Conservation (phyloP, 225 moss, liverwort and hornwort species). For the Sphagnum tenellum region DNA sequence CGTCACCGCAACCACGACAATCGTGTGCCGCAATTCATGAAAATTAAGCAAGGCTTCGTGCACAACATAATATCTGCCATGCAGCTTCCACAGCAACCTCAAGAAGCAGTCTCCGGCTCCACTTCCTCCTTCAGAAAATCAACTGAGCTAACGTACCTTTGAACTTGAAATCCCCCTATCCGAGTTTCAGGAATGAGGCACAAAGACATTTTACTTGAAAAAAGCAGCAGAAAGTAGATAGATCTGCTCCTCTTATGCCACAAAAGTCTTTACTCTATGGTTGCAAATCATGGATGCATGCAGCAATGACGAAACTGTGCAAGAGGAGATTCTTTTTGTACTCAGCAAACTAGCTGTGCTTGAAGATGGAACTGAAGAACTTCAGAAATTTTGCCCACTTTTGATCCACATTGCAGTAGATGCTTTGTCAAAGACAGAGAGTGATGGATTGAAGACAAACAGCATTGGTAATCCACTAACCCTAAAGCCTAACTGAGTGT, state of each 20-base stretch:
- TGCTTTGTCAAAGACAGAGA: conserved; percentile 46
- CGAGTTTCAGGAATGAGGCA: background rate
- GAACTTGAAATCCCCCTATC: background rate
- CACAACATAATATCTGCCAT: conserved; percentile 43
- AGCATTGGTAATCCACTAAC: conserved; percentile 38
- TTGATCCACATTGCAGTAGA: conserved; percentile 32
- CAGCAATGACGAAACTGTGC: conserved; percentile 45
- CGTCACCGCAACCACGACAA: conserved; percentile 40
- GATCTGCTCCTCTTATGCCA: background rate
- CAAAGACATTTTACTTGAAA: background rate
- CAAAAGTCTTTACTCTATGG: background rate
- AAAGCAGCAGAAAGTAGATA: background rate
- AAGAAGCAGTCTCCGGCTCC: background rate
- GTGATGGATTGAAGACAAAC: conserved; percentile 50
- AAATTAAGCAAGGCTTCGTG: conserved; percentile 41
- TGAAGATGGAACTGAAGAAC: conserved; percentile 46
- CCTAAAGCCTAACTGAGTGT: background rate
- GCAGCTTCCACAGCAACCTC: conserved; percentile 30
- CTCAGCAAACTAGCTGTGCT: conserved; percentile 52
- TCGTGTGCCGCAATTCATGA: conserved; percentile 43
- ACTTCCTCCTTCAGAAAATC: background rate
- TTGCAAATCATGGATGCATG: background rate
- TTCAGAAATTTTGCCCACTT: conserved; percentile 32
- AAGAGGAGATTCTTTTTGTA: conserved; percentile 49
- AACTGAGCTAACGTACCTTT: background rate